Evolutionary conservation across 257 asterid species (phyloP), one percentile per base, ranked within the genome.

Genomic region (Haberlea rhodopensis): DNA sequence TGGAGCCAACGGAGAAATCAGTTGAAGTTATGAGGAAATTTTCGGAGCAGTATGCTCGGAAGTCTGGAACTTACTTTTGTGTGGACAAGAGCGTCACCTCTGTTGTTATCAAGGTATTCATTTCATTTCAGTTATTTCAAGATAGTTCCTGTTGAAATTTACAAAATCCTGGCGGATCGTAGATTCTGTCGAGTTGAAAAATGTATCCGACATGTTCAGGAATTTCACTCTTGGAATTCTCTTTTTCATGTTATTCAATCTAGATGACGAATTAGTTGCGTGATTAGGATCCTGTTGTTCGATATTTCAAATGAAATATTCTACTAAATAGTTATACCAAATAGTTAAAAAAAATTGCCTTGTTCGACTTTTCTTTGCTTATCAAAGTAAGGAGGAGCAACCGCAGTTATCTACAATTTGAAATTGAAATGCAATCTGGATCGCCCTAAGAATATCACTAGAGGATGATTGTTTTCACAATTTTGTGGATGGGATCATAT

Each of bases 21-120:
- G 91, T 94, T 20, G 97, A 94, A 32, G 34, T 86, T 59, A 94
- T 90, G 99, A 90, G 99, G 83, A 94, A 94, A 75, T 94, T 94
- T 71, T 94, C 99, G 71, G 99, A 90, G 85, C 99, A 89, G 87
- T 94, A 90, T 76, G 97, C 97, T 4, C 86, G 97, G 51, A 84
- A 69, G 83, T 94, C 97, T 8, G 87, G 69, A 60, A 87, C 97
- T 1, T 94, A 83, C 72, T 94, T 94, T 80, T 90, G 97, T 74
- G 84, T 83, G 49, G 99, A 94, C 73, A 94, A 94, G 77, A 79
- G 95, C 8, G 99, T 94, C 52, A 87, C 97, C 65, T 81, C 97
- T 74, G 94, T 89, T 66, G 95, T 85, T 60, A 89, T 89, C 75
- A 87, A 87, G 96, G 95, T 90, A 77, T 60, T 57, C 51, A 19